phyloP scores from a whole-genome alignment of 2,329 filamentous ascomycete genomes.

The Penicillium sp. region DNA sequence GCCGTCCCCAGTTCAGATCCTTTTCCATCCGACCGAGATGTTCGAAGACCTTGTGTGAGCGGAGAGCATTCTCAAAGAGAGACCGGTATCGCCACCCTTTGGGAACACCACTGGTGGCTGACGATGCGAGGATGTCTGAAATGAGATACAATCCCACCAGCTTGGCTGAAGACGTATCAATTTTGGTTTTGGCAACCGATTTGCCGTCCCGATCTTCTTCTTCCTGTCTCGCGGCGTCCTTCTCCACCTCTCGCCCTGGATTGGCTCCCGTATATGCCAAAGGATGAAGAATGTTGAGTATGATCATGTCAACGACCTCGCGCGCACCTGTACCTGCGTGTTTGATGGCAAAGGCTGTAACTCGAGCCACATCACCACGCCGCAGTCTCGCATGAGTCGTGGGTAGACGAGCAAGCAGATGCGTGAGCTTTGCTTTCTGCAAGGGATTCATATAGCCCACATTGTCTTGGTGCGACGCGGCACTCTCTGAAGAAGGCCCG shows the following conservation, averaged over 20 bases:
- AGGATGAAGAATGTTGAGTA: conserved; percentile 73
- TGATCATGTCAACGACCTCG: conserved; percentile 84
- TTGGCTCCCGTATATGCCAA: conserved; percentile 68
- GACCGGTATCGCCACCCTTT: conserved; percentile 83
- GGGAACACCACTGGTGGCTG: conserved; percentile 66
- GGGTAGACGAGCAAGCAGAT: conserved; percentile 77
- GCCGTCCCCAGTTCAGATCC: conserved; percentile 68
- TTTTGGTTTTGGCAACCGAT: conserved; percentile 36
- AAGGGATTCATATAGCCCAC: conserved; percentile 71
- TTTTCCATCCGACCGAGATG: conserved; percentile 67
- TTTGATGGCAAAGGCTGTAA: conserved; percentile 82
- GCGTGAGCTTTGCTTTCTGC: conserved; percentile 75
- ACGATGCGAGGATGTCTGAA: conserved; percentile 73
- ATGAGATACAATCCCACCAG: conserved; percentile 77
- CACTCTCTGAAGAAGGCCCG: conserved; percentile 39
- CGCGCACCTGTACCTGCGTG: conserved; percentile 80
- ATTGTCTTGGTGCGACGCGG: conserved; percentile 38
- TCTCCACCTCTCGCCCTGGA: conserved; percentile 41
- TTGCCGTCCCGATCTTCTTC: conserved; percentile 33
- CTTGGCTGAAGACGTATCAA: conserved; percentile 66
- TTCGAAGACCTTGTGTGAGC: conserved; percentile 64
- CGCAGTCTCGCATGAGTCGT: conserved; percentile 66
- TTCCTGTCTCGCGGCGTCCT: conserved; percentile 26
- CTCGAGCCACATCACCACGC: conserved; percentile 76
- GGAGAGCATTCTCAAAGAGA: conserved; percentile 68